A percentile compares a stretch with the other conserved stretches of the same genome.
These are phyloP conservation scores for Setaria italica DNA, from an alignment of 202 grass and related monocot genomes.

Conservation along the genomic window DNA sequence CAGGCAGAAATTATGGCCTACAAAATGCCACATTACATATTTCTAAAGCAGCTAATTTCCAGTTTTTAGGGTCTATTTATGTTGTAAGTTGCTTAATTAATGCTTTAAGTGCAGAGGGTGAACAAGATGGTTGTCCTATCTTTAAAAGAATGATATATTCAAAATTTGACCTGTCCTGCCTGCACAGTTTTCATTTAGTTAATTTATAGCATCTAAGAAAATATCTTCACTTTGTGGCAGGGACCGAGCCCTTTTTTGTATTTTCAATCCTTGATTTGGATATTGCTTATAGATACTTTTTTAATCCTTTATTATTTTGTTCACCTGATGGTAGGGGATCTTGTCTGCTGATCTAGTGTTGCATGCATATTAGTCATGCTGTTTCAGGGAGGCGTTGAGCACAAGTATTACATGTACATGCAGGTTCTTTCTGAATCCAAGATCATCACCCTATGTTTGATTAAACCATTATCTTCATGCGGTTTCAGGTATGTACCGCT, in stretches of 20 bases:
- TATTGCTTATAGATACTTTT: conserved; percentile 32
- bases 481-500: conserved; percentile 90
- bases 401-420: conserved; percentile 43
- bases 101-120: no score
- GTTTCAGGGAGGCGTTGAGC: conserved; percentile 34
- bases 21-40: background rate
- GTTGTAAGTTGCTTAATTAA: background rate
- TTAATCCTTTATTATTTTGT: conserved; percentile 41
- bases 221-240: background rate
- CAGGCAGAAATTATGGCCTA: conserved; percentile 7
- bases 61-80: background rate
- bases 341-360: conserved; percentile 50
- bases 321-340: conserved; percentile 29
- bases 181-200: conserved; percentile 1
- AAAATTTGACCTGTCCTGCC: background rate
- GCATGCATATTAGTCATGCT: conserved; percentile 44
- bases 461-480: conserved; percentile 31
- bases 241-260: background rate
- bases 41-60: background rate
- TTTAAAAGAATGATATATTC: background rate
- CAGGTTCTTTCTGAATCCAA: conserved; percentile 37
- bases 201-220: background rate
- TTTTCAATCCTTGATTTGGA: conserved; percentile 24
- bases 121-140: background rate
- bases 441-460: conserved; percentile 8